Percentiles rank a stretch among this genome's conserved stretches.
These are phyloP conservation scores for Hibiscus trionum DNA, from an alignment of 345 rosid species.

Conservation along the genomic window DNA sequence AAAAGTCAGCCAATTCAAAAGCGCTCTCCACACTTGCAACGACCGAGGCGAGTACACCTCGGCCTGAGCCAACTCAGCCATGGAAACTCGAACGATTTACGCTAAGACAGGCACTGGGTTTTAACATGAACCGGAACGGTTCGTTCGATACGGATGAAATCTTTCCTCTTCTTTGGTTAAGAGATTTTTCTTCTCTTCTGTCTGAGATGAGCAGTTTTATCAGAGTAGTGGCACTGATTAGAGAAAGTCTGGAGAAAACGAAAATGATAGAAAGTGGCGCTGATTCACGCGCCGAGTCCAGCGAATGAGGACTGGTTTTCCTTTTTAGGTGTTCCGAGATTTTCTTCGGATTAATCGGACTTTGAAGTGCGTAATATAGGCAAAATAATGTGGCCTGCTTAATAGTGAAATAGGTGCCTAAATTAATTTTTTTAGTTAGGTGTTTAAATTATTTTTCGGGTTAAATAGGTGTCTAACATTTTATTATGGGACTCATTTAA, in stretches of 20 bases:
- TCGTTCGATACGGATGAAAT: neutral
- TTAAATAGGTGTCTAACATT: too few relatives aligned
- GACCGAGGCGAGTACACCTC: constrained; percentile 69
- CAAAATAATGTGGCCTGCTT: too few relatives aligned
- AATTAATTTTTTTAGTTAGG: too few relatives aligned
- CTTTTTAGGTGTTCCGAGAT: neutral
- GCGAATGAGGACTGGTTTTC: neutral
- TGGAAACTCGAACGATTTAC: constrained; percentile 11
- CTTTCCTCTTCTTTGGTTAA: neutral
- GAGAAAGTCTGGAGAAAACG: neutral
- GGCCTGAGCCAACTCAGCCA: constrained; percentile 92
- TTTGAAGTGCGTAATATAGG: too few relatives aligned
- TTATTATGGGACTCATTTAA: too few relatives aligned
- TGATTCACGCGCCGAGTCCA: constrained; percentile 11
- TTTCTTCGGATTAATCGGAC: neutral
- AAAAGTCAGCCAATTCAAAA: constrained; percentile 71
- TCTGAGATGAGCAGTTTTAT: neutral
- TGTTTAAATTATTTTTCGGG: too few relatives aligned
- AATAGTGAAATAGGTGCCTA: too few relatives aligned
- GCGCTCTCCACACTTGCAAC: constrained; percentile 50
- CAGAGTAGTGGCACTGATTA: constrained; percentile 2
- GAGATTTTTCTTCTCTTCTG: neutral
- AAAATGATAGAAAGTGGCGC: neutral
- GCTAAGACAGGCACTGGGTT: neutral
- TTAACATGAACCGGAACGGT: neutral